Evolutionary conservation across 495 filamentous ascomycete species (phyloP).

Genomic region (Neurospora sp.): DNA sequence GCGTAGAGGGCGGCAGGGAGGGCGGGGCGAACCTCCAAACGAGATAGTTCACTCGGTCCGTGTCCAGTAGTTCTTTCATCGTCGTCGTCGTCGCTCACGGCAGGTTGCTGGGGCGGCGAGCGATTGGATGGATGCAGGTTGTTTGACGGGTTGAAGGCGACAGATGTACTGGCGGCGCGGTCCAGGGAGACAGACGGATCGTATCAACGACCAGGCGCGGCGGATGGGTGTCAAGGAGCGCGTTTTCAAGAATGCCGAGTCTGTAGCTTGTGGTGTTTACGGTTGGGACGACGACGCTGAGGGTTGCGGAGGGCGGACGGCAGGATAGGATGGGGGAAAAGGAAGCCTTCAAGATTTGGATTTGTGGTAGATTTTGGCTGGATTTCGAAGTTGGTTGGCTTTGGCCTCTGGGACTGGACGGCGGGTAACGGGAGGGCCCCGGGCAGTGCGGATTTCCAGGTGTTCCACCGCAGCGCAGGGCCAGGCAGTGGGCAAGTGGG

Average conservation of each 20-base stretch:
- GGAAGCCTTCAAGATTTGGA: background rate
- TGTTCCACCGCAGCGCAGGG: background rate
- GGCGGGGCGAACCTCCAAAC: slow-evolving; percentile 77
- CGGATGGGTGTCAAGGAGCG: slow-evolving; percentile 3
- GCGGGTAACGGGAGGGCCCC: background rate
- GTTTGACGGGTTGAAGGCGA: background rate
- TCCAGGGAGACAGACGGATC: background rate
- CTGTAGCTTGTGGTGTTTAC: background rate
- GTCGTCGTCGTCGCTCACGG: slow-evolving; percentile 23
- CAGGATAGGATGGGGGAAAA: background rate
- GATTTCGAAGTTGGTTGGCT: background rate
- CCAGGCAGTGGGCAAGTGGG: background rate
- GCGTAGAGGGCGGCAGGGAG: slow-evolving; percentile 6
- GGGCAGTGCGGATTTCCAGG: background rate
- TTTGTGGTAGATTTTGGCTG: background rate
- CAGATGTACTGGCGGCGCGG: background rate
- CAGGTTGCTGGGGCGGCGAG: slow-evolving; percentile 16
- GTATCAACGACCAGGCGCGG: slow-evolving; percentile 3
- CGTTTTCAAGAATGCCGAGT: background rate
- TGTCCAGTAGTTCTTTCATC: slow-evolving; percentile 62
- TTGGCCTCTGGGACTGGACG: background rate
- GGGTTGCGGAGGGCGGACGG: background rate
- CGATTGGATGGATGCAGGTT: slow-evolving; percentile 7
- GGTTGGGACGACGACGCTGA: background rate
- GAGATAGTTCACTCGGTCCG: slow-evolving; percentile 94